Conservation (phyloP, 2,329 filamentous ascomycete genomes). For the Hypoxylon sp. region DNA sequence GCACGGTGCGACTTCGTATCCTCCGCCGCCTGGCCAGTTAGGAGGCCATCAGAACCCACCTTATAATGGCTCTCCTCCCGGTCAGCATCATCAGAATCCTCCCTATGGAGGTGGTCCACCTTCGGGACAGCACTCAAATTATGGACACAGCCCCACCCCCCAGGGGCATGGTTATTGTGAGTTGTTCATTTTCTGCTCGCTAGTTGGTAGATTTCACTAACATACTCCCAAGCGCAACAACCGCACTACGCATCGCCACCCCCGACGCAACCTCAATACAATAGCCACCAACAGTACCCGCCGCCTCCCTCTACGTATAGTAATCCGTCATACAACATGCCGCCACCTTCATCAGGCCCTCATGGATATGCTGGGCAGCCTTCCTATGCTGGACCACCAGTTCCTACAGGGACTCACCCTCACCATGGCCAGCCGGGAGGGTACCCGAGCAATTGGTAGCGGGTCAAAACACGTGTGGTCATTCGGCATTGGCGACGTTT, state of each 20-base stretch:
- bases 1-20: conserved; percentile 51
- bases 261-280: conserved; percentile 49
- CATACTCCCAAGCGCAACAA: conserved; percentile 48
- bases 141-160: conserved; percentile 52
- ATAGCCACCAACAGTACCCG: conserved; percentile 52
- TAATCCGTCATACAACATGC: conserved; percentile 47
- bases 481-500: conserved; percentile 26
- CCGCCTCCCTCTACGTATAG: conserved; percentile 51
- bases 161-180: conserved; percentile 53
- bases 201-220: conserved; percentile 18
- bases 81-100: conserved; percentile 50
- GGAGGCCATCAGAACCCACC: conserved; percentile 43
- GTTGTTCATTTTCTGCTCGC: conserved; percentile 32
- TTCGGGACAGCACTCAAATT: conserved; percentile 46
- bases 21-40: conserved; percentile 51
- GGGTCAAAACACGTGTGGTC: conserved; percentile 2
- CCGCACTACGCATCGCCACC: conserved; percentile 51
- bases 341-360: conserved; percentile 47
- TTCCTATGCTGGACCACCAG: conserved; percentile 50
- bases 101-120: conserved; percentile 44
- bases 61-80: conserved; percentile 48
- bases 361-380: conserved; percentile 51
- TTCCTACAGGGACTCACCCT: conserved; percentile 49
- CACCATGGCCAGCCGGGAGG: conserved; percentile 54
- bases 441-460: conserved; percentile 55